Base-by-base conservation (phyloP, 768 basidiomycete genomes). In the Lactarius pseudohatsudake region DNA sequence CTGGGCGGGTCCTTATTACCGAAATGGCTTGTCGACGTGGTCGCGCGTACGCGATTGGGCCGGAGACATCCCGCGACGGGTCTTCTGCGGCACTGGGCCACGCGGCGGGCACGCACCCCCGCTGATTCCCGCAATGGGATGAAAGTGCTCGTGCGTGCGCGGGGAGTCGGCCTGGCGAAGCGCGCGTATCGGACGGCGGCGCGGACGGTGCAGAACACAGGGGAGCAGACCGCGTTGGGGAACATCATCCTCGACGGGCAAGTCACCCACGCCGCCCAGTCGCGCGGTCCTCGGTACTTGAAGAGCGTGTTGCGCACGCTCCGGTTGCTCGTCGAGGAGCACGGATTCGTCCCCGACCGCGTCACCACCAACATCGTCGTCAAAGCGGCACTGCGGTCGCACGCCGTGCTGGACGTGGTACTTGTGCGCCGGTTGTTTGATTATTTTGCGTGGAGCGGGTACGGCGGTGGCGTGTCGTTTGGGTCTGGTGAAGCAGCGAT, bases 331-430 rank as follows among this genome's bases (percentile, higher is more conserved):
- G 73, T 77, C 54, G 70, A 75, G 57, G 72, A 78, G 54, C 79
- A 80, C 43, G 80, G 76, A 8, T 90, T 92, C 72, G 72, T 72
- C 13, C 84, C 87, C 10, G 90, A 94, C 73, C 81, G 86, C 11
- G 78, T 89, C 45, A 92, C 92, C 5, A 77, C 84, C 63, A 92
- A 93, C 71, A 84, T 92, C 57, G 60, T 92, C 54, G 65, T 91
- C 66, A 87, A 86, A 72, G 82, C 81, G 9, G 77, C 88, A 68
- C 74, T 93, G 65, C 74, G 75, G 20, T 88, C 86, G 84, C 77
- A 72, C 32, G 10, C 8, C 0, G 77, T 76, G 22, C 75, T 89
- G 54, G 79, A 83, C 66, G 69, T 76, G 4, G 50, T 63, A 20
- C 79, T 78, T 62, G 73, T 90, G 55, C 81, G 84, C 45, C 76